Percentiles rank a stretch among this genome's conserved stretches.
These are phyloP conservation scores for Candida tammaniensis DNA, from an alignment of 805 yeast genomes.

Conservation along the genomic window DNA sequence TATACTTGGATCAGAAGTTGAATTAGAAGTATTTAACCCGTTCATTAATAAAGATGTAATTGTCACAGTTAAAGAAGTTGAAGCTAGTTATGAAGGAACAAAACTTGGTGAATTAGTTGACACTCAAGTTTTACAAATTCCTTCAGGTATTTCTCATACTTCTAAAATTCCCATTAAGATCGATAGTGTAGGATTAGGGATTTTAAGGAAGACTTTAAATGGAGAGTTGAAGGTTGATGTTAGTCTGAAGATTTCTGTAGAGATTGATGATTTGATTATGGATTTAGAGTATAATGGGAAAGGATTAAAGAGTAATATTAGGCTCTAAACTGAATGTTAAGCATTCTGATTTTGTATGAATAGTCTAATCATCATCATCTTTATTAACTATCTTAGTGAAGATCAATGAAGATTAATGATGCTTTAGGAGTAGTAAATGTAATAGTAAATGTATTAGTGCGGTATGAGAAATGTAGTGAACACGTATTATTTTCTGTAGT, in stretches of 20 bases:
- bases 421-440: background rate
- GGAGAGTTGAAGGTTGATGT: conserved; percentile 50
- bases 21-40: conserved; percentile 55
- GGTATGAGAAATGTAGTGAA: too few relatives aligned
- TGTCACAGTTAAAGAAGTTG: conserved; percentile 43
- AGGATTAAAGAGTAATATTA: conserved; percentile 3
- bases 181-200: conserved; percentile 45
- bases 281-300: conserved; percentile 1
- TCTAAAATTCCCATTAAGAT: conserved; percentile 49
- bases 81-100: conserved; percentile 47
- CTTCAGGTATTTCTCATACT: conserved; percentile 52
- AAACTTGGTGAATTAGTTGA: conserved; percentile 44
- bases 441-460: too few relatives aligned
- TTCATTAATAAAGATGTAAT: conserved; percentile 43
- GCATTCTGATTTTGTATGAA: too few relatives aligned
- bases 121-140: conserved; percentile 40
- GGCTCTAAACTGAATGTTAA: too few relatives aligned
- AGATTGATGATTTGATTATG: background rate
- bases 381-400: background rate
- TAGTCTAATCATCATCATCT: too few relatives aligned
- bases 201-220: conserved; percentile 48
- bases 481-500: too few relatives aligned
- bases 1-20: conserved; percentile 52
- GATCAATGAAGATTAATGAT: background rate
- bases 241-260: conserved; percentile 23